Evolutionary conservation across 2,329 filamentous ascomycete genomes (phyloP).

Genomic region (Acrocalymma vagum): DNA sequence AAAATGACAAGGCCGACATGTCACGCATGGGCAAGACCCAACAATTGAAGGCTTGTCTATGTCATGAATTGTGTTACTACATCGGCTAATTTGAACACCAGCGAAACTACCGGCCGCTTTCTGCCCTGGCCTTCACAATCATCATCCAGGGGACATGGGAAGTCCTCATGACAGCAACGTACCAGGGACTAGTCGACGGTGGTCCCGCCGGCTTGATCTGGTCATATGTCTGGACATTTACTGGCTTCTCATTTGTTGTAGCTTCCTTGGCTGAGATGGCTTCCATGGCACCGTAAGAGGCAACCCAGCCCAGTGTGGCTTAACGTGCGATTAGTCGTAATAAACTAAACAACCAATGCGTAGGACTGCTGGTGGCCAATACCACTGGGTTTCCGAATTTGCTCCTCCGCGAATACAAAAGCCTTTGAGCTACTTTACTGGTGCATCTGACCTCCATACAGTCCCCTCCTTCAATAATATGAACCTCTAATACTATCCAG

Average conservation of each 20-base stretch:
- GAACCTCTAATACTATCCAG: conserved; percentile 28
- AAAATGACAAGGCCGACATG: conserved; percentile 40
- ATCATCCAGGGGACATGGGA: conserved; percentile 46
- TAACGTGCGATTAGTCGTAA: no score
- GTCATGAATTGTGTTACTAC: no score
- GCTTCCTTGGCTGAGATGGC: conserved; percentile 45
- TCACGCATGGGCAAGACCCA: conserved; percentile 43
- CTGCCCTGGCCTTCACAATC: conserved; percentile 41
- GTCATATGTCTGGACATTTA: conserved; percentile 46
- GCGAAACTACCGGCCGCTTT: conserved; percentile 43
- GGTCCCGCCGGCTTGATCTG: conserved; percentile 44
- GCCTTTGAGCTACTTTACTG: conserved; percentile 30
- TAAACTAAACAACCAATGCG: no score
- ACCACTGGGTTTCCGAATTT: conserved; percentile 47
- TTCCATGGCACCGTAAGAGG: conserved; percentile 37
- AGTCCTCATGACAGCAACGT: conserved; percentile 41
- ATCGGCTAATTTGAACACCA: no score
- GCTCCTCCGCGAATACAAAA: conserved; percentile 37
- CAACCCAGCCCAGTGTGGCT: no score
- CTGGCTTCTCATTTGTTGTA: conserved; percentile 41
- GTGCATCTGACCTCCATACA: conserved; percentile 8
- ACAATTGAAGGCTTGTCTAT: conserved; percentile 36
- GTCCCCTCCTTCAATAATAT: neutral
- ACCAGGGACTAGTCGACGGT: conserved; percentile 39
- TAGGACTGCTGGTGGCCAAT: conserved; percentile 43